Conservation (phyloP, 495 filamentous ascomycete species). For the Penicillium riverlandense region DNA sequence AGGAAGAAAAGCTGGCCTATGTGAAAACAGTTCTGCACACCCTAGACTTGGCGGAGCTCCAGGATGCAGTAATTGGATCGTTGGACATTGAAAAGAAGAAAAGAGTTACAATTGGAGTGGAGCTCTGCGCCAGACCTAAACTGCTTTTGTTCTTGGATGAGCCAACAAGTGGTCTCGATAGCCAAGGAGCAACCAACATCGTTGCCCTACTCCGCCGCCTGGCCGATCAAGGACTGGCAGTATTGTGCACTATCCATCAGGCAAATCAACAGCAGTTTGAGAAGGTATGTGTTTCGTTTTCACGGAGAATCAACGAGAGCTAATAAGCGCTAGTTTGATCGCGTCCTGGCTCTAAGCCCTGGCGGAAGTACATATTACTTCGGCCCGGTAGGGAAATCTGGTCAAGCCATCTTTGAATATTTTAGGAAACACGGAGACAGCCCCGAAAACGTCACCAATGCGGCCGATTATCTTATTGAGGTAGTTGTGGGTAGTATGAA, state of each 20-base stretch:
- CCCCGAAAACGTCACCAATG: conserved; percentile 48
- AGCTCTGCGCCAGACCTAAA: conserved; percentile 68
- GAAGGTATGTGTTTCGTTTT: conserved; percentile 38
- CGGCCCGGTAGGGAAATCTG: conserved; percentile 57
- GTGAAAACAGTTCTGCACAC: conserved; percentile 74
- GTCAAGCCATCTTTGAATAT: conserved; percentile 38
- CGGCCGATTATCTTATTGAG: conserved; percentile 87
- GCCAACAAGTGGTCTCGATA: conserved; percentile 67
- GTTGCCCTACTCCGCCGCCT: conserved; percentile 64
- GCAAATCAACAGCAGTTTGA: conserved; percentile 77
- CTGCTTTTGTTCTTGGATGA: conserved; percentile 68
- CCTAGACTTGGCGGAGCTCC: conserved; percentile 74
- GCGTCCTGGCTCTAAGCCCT: conserved; percentile 57
- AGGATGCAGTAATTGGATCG: conserved; percentile 75
- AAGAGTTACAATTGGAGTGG: conserved; percentile 72
- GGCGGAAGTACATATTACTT: conserved; percentile 63
- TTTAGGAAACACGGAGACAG: conserved; percentile 41
- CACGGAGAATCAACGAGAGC: conserved; percentile 63
- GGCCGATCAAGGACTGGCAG: conserved; percentile 56
- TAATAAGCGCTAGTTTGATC: conserved; percentile 51
- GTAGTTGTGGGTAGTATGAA: conserved; percentile 69
- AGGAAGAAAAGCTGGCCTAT: conserved; percentile 70
- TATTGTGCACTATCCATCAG: conserved; percentile 64
- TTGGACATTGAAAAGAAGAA: conserved; percentile 59
- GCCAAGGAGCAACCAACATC: conserved; percentile 67